These are phyloP conservation scores for Coccinonectria pachysandricola DNA, from an alignment of 2,329 filamentous ascomycete genomes.

Conservation along the genomic window DNA sequence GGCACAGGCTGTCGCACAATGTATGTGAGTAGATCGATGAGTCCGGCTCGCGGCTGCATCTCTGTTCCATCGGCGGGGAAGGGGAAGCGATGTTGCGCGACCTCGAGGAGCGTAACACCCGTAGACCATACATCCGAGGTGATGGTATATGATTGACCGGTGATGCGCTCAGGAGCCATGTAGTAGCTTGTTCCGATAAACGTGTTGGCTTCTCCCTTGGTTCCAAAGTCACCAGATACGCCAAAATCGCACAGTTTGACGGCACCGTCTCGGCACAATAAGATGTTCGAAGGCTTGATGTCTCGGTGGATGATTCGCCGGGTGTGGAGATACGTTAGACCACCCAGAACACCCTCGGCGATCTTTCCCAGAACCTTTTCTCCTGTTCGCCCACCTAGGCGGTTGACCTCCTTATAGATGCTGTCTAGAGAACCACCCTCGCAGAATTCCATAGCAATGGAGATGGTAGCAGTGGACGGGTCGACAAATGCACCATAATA, in stretches of 20 bases:
- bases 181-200: conserved; percentile 99
- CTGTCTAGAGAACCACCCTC: conserved; percentile 93
- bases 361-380: conserved; percentile 97
- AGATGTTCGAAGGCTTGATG: conserved; percentile 96
- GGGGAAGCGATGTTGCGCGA: conserved; percentile 96
- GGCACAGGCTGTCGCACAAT: conserved; percentile 94
- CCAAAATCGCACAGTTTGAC: conserved; percentile 99
- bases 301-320: conserved; percentile 98
- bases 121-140: conserved; percentile 98
- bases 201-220: conserved; percentile 95
- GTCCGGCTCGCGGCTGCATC: conserved; percentile 82
- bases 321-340: conserved; percentile 87
- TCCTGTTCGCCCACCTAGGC: conserved; percentile 84
- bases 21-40: conserved; percentile 94
- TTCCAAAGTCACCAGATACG: conserved; percentile 94
- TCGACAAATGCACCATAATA: conserved; percentile 98
- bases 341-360: conserved; percentile 86
- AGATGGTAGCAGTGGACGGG: conserved; percentile 90
- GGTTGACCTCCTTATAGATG: conserved; percentile 95
- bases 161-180: conserved; percentile 98
- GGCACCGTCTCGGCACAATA: conserved; percentile 82
- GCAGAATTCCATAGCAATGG: conserved; percentile 98
- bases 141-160: conserved; percentile 95
- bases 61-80: conserved; percentile 96
- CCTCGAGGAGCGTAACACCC: conserved; percentile 92